Conservation (phyloP, 2,329 filamentous ascomycete species). For the Colletotrichum gigasporum region DNA sequence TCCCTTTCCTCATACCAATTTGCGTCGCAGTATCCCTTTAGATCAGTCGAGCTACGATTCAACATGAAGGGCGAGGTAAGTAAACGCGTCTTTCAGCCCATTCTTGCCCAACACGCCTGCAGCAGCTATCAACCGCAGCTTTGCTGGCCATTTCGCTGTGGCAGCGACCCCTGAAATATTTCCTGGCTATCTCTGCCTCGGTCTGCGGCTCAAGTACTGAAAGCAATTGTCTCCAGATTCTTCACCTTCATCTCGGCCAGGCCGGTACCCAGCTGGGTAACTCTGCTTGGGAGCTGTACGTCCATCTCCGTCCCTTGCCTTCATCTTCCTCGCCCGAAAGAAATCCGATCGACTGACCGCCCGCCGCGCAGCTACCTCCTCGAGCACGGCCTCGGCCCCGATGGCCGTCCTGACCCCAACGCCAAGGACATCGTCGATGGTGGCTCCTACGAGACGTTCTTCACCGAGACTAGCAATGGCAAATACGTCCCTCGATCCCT, state of each 20-base stretch:
- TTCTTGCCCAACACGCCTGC: neutral
- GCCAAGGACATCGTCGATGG: slow-evolving; percentile 67
- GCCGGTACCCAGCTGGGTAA: slow-evolving; percentile 79
- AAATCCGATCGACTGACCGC: slow-evolving; percentile 33
- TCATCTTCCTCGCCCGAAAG: slow-evolving; percentile 17
- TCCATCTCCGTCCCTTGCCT: slow-evolving; percentile 33
- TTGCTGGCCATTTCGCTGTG: slow-evolving; percentile 14
- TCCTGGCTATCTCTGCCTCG: slow-evolving; percentile 7
- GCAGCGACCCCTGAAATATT: slow-evolving; percentile 16
- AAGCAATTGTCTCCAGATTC: slow-evolving; percentile 54
- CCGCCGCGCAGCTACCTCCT: slow-evolving; percentile 69
- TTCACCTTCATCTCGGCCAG: slow-evolving; percentile 73
- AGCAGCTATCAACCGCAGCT: slow-evolving; percentile 14
- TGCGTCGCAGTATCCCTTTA: slow-evolving; percentile 34
- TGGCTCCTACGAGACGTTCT: slow-evolving; percentile 78
- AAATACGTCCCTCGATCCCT: slow-evolving; percentile 79
- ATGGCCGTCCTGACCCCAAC: slow-evolving; percentile 72
- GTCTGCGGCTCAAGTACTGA: slow-evolving; percentile 12
- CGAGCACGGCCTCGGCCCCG: slow-evolving; percentile 74
- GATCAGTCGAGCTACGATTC: slow-evolving; percentile 35
- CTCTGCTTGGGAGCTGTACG: slow-evolving; percentile 81
- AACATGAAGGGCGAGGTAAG: slow-evolving; percentile 69
- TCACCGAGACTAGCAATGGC: slow-evolving; percentile 75
- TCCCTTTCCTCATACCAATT: slow-evolving; percentile 34
- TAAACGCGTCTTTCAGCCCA: slow-evolving; percentile 30